These are phyloP conservation scores for Rubia balearica DNA, from an alignment of 305 asterid species.

Conservation along the genomic window DNA sequence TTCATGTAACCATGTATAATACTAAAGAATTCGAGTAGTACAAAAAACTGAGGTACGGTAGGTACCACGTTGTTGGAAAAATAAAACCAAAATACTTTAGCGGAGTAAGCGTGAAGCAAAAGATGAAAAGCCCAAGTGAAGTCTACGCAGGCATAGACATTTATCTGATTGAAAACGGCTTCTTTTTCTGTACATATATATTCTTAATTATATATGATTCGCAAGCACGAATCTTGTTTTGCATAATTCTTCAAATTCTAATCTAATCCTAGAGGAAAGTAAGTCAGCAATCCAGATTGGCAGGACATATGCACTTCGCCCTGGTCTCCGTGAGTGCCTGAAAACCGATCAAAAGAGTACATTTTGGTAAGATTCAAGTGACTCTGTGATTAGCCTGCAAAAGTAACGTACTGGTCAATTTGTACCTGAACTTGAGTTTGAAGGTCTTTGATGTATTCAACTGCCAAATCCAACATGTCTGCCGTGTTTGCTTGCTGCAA, in stretches of 20 bases:
- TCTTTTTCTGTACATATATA: background rate
- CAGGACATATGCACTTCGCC: conserved; percentile 65
- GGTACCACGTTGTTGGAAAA: no score
- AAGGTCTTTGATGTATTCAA: conserved; percentile 80
- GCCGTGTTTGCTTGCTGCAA: conserved; percentile 90
- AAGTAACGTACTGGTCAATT: conserved; percentile 7
- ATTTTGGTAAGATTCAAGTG: conserved; percentile 29
- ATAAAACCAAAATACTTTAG: background rate
- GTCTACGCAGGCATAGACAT: background rate
- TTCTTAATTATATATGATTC: background rate
- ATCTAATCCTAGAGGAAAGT: background rate
- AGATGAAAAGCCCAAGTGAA: background rate
- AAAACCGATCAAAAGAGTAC: conserved; percentile 17
- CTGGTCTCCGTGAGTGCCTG: conserved; percentile 65
- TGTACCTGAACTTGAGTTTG: conserved; percentile 73
- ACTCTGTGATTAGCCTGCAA: conserved; percentile 10
- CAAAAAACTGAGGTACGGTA: no score
- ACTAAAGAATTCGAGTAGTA: no score
- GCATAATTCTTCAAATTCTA: background rate
- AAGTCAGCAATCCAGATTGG: conserved; percentile 14
- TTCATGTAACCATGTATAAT: no score
- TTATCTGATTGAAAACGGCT: background rate
- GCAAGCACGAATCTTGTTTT: background rate
- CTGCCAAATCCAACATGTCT: conserved; percentile 88
- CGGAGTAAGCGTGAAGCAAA: background rate